Base-by-base conservation (phyloP, 1,139 yeast species). In the Candida tetrigidarum region DNA sequence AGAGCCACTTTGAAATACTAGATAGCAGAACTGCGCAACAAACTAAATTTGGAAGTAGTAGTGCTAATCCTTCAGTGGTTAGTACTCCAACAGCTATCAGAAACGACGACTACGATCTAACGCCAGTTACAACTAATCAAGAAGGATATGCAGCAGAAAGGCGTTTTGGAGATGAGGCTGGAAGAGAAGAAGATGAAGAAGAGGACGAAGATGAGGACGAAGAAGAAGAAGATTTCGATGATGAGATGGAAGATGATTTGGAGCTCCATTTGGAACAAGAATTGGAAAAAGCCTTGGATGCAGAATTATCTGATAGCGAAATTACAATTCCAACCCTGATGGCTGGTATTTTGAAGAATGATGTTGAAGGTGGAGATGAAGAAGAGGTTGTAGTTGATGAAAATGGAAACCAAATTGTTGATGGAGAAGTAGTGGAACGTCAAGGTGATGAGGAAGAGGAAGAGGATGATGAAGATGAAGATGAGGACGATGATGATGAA, bases 1-100 rank as follows among this genome's bases (percentile, higher is more conserved):
- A 86, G 45, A 80, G 87, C 15, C 81, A 80, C 37, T 89, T 84
- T 59, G 97, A 93, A 57, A 71, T 91, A 41, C 73, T 91, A 14
- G 92, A 88, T 57, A 75, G 83, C 42, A 60, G 55, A 47, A 60
- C 57, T 36, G 48, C 52, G 32, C 52, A 54, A 36, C 35, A 44
- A 23, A 28, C 47, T 40, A 50, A 60, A 22, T 53, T 45, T 43
- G 57, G 58, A 8, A 50, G 53, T 4, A 44, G 55, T 25, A 56
- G 66, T 42, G 57, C 53, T 1, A 59, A 62, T 2, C 62, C 68
- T 3, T 59, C 69, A 2, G 55, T 60, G 2, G 62, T 53, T n/a
- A 50, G 60, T 52, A 54, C 59, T 1, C 59, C 63, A 20, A 20
- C 33, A 14, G 39, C 51, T 11, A 29, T 33, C 15, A 33, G 42